A percentile compares a stretch with the other conserved stretches of the same genome.
These are phyloP conservation scores for Epichloe scottii DNA, from an alignment of 2,329 filamentous ascomycete species.

Conservation along the genomic window DNA sequence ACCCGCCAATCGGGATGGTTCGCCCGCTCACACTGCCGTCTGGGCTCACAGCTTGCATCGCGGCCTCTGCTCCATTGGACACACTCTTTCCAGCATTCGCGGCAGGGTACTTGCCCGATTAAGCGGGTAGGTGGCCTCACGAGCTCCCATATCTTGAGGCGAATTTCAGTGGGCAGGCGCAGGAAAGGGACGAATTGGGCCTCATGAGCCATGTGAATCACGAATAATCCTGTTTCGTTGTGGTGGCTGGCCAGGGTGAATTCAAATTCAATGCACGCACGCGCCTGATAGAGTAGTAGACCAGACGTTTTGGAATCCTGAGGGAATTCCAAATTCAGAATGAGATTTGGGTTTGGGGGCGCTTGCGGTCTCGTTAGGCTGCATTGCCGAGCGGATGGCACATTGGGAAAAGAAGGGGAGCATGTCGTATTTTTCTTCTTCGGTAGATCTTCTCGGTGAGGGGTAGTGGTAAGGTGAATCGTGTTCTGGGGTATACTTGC, in stretches of 20 bases:
- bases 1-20: constrained; percentile 8
- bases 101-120: constrained; percentile 4
- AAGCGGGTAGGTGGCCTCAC: constrained; percentile 3
- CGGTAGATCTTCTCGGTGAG: neutral
- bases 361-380: neutral
- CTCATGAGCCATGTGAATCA: too few relatives aligned
- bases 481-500: neutral
- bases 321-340: too few relatives aligned
- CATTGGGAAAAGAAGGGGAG: neutral
- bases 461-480: neutral
- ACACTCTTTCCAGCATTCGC: constrained; percentile 1
- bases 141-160: constrained; percentile 4
- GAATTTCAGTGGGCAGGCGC: neutral
- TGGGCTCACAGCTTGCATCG: neutral
- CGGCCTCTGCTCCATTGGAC: neutral
- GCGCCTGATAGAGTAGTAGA: too few relatives aligned
- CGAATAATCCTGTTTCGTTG: neutral
- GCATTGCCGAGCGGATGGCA: neutral
- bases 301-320: too few relatives aligned
- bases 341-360: neutral
- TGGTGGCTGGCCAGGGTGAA: neutral
- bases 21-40: constrained; percentile 7
- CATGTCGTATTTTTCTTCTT: neutral
- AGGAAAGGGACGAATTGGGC: too few relatives aligned
- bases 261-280: too few relatives aligned